Evolutionary conservation across 1,139 yeast species (phyloP).

Genomic region (Candida albicans): DNA sequence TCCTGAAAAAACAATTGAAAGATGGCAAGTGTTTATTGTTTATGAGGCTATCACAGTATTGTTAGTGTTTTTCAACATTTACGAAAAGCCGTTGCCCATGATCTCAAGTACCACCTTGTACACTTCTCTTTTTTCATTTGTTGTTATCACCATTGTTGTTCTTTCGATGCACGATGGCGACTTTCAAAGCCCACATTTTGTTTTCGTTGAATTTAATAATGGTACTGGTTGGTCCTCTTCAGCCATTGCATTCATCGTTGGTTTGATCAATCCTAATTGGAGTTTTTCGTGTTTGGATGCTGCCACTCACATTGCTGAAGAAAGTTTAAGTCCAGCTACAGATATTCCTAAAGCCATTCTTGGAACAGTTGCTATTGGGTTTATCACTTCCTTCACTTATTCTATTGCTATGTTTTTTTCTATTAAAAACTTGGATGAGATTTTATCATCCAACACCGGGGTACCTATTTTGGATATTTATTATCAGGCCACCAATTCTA

Average conservation of each 20-base stretch:
- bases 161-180: conserved; percentile 51
- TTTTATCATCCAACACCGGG: conserved; percentile 51
- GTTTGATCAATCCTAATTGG: conserved; percentile 69
- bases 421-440: conserved; percentile 48
- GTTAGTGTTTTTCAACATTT: conserved; percentile 53
- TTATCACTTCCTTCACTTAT: conserved; percentile 59
- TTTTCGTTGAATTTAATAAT: conserved; percentile 59
- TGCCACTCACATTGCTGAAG: conserved; percentile 73
- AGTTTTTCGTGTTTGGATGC: conserved; percentile 68
- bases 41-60: conserved; percentile 41
- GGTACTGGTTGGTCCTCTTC: conserved; percentile 64
- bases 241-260: conserved; percentile 65
- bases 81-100: conserved; percentile 56
- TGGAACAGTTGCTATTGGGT: conserved; percentile 67
- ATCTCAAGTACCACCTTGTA: conserved; percentile 55
- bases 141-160: conserved; percentile 56
- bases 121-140: conserved; percentile 53
- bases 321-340: conserved; percentile 56
- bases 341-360: conserved; percentile 63
- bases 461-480: conserved; percentile 64
- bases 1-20: conserved; percentile 43
- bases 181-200: conserved; percentile 57
- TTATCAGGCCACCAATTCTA: conserved; percentile 55
- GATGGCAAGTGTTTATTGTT: conserved; percentile 61
- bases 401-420: conserved; percentile 65